Evolutionary conservation across 345 rosid species (phyloP).

Genomic region (Boechera retrofracta): DNA sequence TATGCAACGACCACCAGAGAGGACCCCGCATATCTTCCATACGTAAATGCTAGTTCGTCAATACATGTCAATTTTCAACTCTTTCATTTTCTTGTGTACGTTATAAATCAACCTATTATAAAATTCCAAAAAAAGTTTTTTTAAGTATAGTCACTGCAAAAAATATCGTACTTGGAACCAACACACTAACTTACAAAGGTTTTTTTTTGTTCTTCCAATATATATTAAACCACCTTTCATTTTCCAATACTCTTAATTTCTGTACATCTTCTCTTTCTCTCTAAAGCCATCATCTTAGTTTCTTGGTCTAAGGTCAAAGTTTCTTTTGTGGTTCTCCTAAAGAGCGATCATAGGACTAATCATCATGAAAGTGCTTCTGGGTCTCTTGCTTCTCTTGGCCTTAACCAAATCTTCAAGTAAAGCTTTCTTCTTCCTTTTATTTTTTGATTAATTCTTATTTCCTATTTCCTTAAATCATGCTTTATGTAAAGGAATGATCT

Average conservation of each 20-base stretch:
- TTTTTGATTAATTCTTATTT: background rate
- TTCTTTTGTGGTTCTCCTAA: constrained; percentile 25
- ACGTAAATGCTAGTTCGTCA: constrained; percentile 23
- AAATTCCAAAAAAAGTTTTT: background rate
- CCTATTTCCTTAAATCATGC: constrained; percentile 17
- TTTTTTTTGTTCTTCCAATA: background rate
- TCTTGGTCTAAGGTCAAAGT: constrained; percentile 36
- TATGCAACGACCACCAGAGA: constrained; percentile 12
- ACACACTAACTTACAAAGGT: constrained; percentile 16
- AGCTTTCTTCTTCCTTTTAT: constrained; percentile 28
- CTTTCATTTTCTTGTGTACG: constrained; percentile 26
- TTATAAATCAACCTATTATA: constrained; percentile 15
- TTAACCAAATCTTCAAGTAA: constrained; percentile 70
- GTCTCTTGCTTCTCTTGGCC: constrained; percentile 62
- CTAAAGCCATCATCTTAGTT: constrained; percentile 38
- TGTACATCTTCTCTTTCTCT: constrained; percentile 22
- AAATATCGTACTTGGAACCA: constrained; percentile 4
- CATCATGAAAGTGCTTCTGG: constrained; percentile 64
- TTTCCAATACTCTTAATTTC: constrained; percentile 18
- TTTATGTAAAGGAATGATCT: constrained; percentile 28
- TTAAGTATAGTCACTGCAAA: constrained; percentile 3
- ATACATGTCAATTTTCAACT: constrained; percentile 3
- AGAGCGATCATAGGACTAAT: constrained; percentile 33
- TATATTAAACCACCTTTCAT: constrained; percentile 19
- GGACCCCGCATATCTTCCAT: constrained; percentile 25